Evolutionary conservation across 306 rosid genomes (phyloP).

Genomic region (Rosa rugosa): DNA sequence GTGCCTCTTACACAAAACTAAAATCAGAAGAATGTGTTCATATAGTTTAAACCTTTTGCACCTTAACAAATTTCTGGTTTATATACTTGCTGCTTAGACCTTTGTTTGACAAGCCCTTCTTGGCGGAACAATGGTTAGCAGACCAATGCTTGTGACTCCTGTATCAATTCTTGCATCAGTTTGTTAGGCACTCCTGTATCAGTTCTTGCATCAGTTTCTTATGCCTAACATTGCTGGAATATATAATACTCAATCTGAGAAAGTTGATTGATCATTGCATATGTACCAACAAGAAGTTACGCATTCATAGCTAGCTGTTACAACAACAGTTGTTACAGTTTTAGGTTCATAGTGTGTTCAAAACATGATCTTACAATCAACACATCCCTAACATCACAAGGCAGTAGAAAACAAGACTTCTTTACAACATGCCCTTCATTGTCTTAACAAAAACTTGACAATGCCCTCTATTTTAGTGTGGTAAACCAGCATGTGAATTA

Average conservation of each 20-base stretch:
- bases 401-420: slow-evolving; percentile 7
- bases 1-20: neutral
- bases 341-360: neutral
- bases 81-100: neutral
- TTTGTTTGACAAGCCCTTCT: neutral
- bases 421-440: slow-evolving; percentile 1
- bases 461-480: slow-evolving; percentile 6
- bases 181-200: too few relatives aligned
- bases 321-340: neutral
- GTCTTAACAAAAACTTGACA: slow-evolving; percentile 11
- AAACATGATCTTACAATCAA: neutral
- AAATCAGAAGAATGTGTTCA: neutral
- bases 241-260: neutral
- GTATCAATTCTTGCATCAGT: neutral
- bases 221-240: neutral
- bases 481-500: neutral
- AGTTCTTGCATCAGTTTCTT: neutral
- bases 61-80: neutral
- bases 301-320: neutral
- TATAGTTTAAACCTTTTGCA: neutral
- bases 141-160: neutral
- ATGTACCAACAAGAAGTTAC: neutral
- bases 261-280: slow-evolving; percentile 6
- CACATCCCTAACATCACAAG: neutral
- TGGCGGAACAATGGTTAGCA: neutral